Conservation (phyloP, 139 green algal genomes). For the Coelastrella sp. region DNA sequence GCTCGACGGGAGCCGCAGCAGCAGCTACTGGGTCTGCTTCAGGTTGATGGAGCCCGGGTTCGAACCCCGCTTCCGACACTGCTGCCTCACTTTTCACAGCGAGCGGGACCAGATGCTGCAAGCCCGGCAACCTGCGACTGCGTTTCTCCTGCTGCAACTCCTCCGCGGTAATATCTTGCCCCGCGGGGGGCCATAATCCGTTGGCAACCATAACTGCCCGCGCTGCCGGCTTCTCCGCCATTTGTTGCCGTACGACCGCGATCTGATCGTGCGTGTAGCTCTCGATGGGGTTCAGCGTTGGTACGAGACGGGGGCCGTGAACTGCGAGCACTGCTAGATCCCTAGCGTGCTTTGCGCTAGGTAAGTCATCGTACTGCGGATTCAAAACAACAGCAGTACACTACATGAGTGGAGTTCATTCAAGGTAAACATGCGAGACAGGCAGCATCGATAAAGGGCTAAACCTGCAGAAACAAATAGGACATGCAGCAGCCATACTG, state of each 20-base stretch:
- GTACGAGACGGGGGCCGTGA: constrained; percentile 6
- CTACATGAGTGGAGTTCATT: not conserved
- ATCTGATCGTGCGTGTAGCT: constrained; percentile 11
- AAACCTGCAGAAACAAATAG: too few relatives aligned
- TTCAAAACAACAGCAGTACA: not conserved
- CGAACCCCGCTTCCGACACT: not conserved
- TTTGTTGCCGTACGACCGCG: constrained; percentile 1
- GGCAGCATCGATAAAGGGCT: too few relatives aligned
- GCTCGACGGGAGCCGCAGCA: not conserved
- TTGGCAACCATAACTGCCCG: constrained; percentile 20
- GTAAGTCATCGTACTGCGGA: not conserved
- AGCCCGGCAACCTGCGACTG: not conserved
- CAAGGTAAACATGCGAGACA: too few relatives aligned
- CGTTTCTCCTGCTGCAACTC: constrained; percentile 20
- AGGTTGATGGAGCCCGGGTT: not conserved
- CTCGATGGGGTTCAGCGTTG: constrained; percentile 12
- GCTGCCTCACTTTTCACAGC: not conserved
- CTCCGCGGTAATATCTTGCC: not conserved
- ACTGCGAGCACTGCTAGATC: constrained; percentile 41
- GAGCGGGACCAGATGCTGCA: constrained; percentile 27
- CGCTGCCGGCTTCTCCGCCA: constrained; percentile 20
- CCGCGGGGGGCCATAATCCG: constrained; percentile 6
- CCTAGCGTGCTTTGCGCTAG: constrained; percentile 11
- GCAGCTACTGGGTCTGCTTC: not conserved
- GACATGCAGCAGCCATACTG: too few relatives aligned